Evolutionary conservation across 306 rosid species (phyloP).

Genomic region (Luffa aegyptiaca): DNA sequence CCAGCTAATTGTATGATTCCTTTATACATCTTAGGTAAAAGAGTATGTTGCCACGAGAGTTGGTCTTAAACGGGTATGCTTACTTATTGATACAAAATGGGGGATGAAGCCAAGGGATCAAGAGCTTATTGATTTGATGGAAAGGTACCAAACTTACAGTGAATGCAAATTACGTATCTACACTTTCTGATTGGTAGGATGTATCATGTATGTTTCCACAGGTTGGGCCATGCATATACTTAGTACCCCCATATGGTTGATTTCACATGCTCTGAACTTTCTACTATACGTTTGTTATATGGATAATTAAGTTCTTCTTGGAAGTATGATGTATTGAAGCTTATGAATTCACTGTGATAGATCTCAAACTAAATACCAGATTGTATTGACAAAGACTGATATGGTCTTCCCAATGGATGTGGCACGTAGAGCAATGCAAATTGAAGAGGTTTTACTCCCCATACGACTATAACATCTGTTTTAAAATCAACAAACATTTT

Average conservation of each 20-base stretch:
- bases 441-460: constrained; percentile 57
- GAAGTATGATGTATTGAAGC: not conserved
- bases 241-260: not conserved
- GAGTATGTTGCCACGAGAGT: constrained; percentile 81
- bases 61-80: constrained; percentile 81
- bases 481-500: not conserved
- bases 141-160: constrained; percentile 42
- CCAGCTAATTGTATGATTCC: not conserved
- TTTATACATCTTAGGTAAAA: constrained; percentile 45
- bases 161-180: constrained; percentile 4
- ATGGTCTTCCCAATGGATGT: constrained; percentile 75
- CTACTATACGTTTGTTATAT: not conserved
- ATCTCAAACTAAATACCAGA: constrained; percentile 80
- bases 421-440: constrained; percentile 86
- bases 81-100: constrained; percentile 88
- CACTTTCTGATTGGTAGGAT: not conserved
- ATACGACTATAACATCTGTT: not conserved
- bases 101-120: constrained; percentile 94
- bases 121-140: constrained; percentile 81
- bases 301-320: not conserved
- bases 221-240: not conserved
- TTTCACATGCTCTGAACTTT: not conserved
- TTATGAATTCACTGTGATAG: constrained; percentile 32
- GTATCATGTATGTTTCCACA: not conserved
- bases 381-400: constrained; percentile 79